These are phyloP conservation scores for Xerocomus nothofagi DNA, from an alignment of 1,284 basidiomycete species.

Conservation along the genomic window DNA sequence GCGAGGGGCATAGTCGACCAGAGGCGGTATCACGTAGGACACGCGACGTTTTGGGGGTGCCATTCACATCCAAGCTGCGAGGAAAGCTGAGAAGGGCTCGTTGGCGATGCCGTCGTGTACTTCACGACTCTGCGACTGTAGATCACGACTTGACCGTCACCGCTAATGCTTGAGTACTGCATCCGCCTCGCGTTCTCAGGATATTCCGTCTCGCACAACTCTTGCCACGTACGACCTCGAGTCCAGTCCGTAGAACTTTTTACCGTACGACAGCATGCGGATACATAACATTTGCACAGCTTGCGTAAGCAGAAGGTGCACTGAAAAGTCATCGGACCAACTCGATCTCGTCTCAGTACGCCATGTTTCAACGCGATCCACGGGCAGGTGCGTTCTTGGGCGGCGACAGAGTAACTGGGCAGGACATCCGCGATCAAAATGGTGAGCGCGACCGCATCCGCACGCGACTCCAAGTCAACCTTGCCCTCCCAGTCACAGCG, in stretches of 20 bases:
- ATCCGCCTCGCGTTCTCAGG: conserved; percentile 8
- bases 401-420: conserved; percentile 90
- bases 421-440: conserved; percentile 97
- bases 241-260: too few relatives aligned
- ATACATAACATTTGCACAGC: neutral
- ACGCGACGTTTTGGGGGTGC: conserved; percentile 57
- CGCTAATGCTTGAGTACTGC: conserved; percentile 3
- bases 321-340: neutral
- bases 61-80: conserved; percentile 34
- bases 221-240: too few relatives aligned
- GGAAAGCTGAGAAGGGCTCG: neutral
- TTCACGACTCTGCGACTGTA: conserved; percentile 6
- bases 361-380: conserved; percentile 85
- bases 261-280: too few relatives aligned
- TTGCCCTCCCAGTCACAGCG: conserved; percentile 71
- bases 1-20: conserved; percentile 58
- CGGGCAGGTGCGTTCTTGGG: conserved; percentile 89
- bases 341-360: neutral
- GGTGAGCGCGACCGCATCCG: conserved; percentile 57
- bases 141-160: conserved; percentile 3
- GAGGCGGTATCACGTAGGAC: conserved; percentile 84
- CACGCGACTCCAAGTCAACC: too few relatives aligned
- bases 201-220: conserved; percentile 1
- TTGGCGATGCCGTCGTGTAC: neutral
- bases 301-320: conserved; percentile 31